Evolutionary conservation across 371 early-diverging fungal genomes (phyloP).

Genomic region (Mucor sp.): DNA sequence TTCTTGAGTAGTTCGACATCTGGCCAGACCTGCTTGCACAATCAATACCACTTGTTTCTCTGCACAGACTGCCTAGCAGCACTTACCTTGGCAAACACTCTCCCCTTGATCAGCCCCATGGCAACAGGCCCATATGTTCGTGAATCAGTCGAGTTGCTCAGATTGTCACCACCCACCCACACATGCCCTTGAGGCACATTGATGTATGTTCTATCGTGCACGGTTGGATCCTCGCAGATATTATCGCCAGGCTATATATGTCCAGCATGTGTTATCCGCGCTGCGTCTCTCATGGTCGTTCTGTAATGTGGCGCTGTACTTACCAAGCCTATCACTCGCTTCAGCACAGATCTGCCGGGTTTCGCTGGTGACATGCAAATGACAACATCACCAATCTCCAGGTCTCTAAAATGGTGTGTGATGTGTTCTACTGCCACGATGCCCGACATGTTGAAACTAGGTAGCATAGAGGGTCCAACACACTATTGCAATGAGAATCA

Average conservation of each 20-base stretch:
- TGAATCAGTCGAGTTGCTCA: conserved; percentile 81
- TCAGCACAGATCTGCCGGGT: conserved; percentile 69
- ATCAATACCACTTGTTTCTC: background rate
- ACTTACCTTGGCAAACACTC: conserved; percentile 70
- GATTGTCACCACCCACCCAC: conserved; percentile 83
- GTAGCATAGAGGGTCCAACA: conserved; percentile 87
- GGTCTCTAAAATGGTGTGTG: conserved; percentile 51
- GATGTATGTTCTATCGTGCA: conserved; percentile 52
- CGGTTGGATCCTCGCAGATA: conserved; percentile 70
- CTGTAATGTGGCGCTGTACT: background rate
- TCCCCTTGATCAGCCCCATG: conserved; percentile 75
- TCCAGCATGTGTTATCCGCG: background rate
- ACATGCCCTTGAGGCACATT: conserved; percentile 69
- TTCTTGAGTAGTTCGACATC: conserved; percentile 27
- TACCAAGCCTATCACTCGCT: conserved; percentile 80
- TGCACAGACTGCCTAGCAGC: background rate
- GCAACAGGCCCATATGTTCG: conserved; percentile 84
- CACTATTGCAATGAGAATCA: conserved; percentile 49
- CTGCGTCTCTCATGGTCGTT: background rate
- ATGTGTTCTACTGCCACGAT: conserved; percentile 70
- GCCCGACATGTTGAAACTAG: conserved; percentile 73
- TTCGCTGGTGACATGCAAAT: conserved; percentile 69
- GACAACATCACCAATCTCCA: conserved; percentile 75
- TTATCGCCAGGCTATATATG: conserved; percentile 66
- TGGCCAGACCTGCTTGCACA: conserved; percentile 39